A percentile compares a stretch with the other conserved stretches of the same genome.
These are phyloP conservation scores for Sphaceloma murrayae DNA, from an alignment of 2,329 filamentous ascomycete species.

Conservation along the genomic window DNA sequence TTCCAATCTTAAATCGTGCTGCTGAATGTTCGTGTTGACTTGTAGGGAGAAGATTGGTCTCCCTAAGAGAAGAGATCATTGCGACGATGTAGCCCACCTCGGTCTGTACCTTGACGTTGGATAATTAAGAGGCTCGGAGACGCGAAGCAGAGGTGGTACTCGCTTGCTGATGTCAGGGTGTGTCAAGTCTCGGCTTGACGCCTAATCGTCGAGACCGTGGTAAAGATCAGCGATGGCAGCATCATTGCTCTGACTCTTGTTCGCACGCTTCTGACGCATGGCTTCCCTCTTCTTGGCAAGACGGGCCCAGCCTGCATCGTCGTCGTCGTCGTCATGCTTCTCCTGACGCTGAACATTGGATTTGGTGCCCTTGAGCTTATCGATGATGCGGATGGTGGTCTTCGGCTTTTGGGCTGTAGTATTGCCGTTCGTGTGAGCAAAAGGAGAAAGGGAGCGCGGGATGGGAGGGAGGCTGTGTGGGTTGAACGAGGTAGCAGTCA, in stretches of 20 bases:
- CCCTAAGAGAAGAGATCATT: too few relatives aligned
- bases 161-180: too few relatives aligned
- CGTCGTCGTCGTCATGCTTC: conserved; percentile 23
- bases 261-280: conserved; percentile 14
- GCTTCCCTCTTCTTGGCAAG: conserved; percentile 29
- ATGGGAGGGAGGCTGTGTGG: conserved; percentile 20
- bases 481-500: conserved; percentile 26
- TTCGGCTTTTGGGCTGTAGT: conserved; percentile 19
- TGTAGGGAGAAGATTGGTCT: too few relatives aligned
- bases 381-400: conserved; percentile 29
- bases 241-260: conserved; percentile 8
- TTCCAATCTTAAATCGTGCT: too few relatives aligned
- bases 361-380: conserved; percentile 30
- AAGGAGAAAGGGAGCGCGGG: conserved; percentile 18
- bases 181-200: conserved; percentile 2
- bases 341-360: conserved; percentile 10
- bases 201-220: conserved; percentile 15
- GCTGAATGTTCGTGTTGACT: too few relatives aligned
- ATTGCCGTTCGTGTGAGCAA: conserved; percentile 16
- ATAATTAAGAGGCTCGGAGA: too few relatives aligned
- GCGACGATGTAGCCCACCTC: too few relatives aligned
- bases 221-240: conserved; percentile 8
- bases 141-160: too few relatives aligned
- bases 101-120: too few relatives aligned
- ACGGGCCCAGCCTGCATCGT: conserved; percentile 30